Conservation (phyloP, 2,329 filamentous ascomycete genomes). For the Colletotrichum sublineola region DNA sequence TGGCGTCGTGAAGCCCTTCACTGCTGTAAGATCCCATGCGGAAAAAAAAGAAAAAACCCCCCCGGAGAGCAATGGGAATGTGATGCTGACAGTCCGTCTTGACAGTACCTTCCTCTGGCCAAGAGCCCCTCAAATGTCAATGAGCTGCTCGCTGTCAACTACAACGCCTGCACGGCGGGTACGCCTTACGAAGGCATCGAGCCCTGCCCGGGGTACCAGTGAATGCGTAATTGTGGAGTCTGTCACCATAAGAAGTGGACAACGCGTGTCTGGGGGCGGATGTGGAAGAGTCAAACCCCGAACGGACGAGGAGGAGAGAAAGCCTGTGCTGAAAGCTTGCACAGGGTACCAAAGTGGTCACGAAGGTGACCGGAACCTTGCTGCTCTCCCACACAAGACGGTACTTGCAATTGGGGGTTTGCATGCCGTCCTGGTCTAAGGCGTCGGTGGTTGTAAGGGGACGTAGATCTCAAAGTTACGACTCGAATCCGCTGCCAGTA, state of each 20-base stretch:
- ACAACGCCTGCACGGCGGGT: neutral
- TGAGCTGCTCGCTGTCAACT: neutral
- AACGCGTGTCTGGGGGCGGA: neutral
- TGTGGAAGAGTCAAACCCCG: neutral
- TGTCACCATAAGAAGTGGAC: neutral
- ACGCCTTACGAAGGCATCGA: neutral
- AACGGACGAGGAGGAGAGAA: neutral
- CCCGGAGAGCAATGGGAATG: neutral
- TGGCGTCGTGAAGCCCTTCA: neutral
- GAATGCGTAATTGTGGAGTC: neutral
- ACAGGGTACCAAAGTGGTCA: neutral
- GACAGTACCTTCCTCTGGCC: neutral
- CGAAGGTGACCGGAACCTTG: neutral
- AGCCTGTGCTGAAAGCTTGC: neutral
- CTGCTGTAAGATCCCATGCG: neutral
- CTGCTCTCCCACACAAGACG: neutral
- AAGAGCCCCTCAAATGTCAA: neutral
- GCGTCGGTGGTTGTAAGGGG: neutral
- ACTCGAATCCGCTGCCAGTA: neutral
- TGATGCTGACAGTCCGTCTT: neutral
- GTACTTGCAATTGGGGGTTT: neutral
- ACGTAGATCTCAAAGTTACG: no score
- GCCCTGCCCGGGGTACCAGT: neutral
- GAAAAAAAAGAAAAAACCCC: no score
- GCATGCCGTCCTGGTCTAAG: neutral